A percentile compares a stretch with the other conserved stretches of the same genome.
phyloP scores from a whole-genome alignment of 805 yeast species.

The Wickerhamiella shivajii region DNA sequence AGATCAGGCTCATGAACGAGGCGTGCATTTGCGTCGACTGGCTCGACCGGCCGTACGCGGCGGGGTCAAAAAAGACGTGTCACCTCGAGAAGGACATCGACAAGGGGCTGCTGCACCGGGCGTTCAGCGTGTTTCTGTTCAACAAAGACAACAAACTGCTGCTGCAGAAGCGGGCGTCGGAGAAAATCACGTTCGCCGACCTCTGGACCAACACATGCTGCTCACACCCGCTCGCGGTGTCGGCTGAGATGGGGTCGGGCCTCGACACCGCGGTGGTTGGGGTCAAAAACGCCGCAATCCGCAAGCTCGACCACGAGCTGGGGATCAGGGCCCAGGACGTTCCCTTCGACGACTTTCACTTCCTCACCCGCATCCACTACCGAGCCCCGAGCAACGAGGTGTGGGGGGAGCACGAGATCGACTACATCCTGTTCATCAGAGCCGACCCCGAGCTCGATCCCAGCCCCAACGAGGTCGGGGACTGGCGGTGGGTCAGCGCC shows the following conservation, averaged over 20 bases:
- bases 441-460: conserved; percentile 36
- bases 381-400: conserved; percentile 61
- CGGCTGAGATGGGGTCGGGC: conserved; percentile 58
- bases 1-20: conserved; percentile 89
- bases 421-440: conserved; percentile 71
- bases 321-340: conserved; percentile 55
- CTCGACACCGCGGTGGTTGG: conserved; percentile 57
- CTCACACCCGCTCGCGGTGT: conserved; percentile 85
- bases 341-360: conserved; percentile 57
- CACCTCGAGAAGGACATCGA: conserved; percentile 72
- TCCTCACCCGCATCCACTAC: conserved; percentile 87
- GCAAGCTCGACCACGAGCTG: conserved; percentile 85
- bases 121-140: conserved; percentile 90
- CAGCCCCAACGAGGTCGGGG: conserved; percentile 78
- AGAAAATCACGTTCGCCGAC: conserved; percentile 89
- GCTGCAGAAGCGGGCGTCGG: conserved; percentile 90
- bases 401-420: conserved; percentile 98
- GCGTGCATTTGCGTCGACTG: conserved; percentile 86
- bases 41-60: conserved; percentile 77
- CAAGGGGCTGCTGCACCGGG: conserved; percentile 80
- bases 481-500: conserved; percentile 55
- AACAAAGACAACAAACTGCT: conserved; percentile 60
- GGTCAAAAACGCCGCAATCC: conserved; percentile 73
- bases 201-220: conserved; percentile 99
- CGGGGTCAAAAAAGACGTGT: conserved; percentile 84